These are phyloP conservation scores for Mycena rebaudengoi DNA, from an alignment of 768 basidiomycete genomes.

Conservation along the genomic window DNA sequence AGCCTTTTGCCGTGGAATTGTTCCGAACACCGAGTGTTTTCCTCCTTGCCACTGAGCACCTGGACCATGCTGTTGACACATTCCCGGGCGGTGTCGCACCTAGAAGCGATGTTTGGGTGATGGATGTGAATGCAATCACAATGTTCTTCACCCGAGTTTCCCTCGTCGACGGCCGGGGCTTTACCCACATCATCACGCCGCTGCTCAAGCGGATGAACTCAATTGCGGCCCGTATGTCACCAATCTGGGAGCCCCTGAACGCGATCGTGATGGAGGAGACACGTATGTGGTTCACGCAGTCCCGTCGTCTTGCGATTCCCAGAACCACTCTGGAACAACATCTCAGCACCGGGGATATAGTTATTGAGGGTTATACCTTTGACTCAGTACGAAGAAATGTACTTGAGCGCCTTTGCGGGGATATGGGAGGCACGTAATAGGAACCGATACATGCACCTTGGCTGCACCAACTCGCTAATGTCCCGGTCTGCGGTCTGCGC, in stretches of 20 bases:
- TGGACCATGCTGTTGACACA: background rate
- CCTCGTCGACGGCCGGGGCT: background rate
- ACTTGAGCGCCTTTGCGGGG: background rate
- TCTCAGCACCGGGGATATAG: background rate
- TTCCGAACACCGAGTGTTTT: background rate
- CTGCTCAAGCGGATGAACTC: background rate
- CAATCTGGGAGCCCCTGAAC: background rate
- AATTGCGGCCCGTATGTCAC: background rate
- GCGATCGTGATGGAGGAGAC: background rate
- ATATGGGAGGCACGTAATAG: slow-evolving; percentile 1
- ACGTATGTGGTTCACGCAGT: background rate
- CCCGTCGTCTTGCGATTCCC: background rate
- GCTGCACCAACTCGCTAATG: background rate
- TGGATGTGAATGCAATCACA: background rate
- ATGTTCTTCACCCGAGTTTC: background rate
- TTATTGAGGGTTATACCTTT: background rate
- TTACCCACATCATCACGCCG: background rate
- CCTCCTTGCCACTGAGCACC: background rate
- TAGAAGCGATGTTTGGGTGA: background rate
- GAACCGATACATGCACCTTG: background rate
- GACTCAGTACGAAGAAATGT: background rate
- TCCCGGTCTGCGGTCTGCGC: background rate
- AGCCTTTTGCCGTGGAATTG: background rate
- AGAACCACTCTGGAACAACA: background rate
- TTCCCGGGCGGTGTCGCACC: background rate